phyloP scores from a whole-genome alignment of 768 basidiomycete species.

The Boletus tomentosulus region DNA sequence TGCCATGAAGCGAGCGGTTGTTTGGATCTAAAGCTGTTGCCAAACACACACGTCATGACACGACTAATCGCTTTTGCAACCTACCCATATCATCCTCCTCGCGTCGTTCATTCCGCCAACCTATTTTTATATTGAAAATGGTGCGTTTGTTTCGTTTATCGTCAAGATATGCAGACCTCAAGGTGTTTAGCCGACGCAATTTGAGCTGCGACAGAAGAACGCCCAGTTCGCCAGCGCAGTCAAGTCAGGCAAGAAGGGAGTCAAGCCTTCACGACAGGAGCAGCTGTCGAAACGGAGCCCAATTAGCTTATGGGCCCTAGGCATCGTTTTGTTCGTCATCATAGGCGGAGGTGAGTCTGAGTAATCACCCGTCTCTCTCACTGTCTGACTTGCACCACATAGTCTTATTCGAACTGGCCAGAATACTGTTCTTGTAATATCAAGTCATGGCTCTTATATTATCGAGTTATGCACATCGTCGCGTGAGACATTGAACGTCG shows the following conservation, averaged over 20 bases:
- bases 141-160: slow-evolving; percentile 16
- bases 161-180: not conserved
- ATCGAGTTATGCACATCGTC: not conserved
- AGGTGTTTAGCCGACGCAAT: slow-evolving; percentile 62
- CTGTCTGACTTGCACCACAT: slow-evolving; percentile 8
- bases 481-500: slow-evolving; percentile 7
- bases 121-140: slow-evolving; percentile 20
- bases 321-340: slow-evolving; percentile 70
- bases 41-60: slow-evolving; percentile 22
- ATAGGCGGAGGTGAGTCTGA: slow-evolving; percentile 67
- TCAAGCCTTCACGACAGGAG: slow-evolving; percentile 69
- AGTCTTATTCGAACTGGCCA: slow-evolving; percentile 74
- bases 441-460: not conserved
- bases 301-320: slow-evolving; percentile 70
- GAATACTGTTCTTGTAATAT: slow-evolving; percentile 58
- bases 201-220: slow-evolving; percentile 78
- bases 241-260: slow-evolving; percentile 71
- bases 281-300: slow-evolving; percentile 68
- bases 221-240: slow-evolving; percentile 74
- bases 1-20: slow-evolving; percentile 24
- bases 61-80: not conserved
- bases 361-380: not conserved
- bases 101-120: slow-evolving; percentile 29
- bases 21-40: slow-evolving; percentile 27
- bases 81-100: not conserved